A percentile compares a stretch with the other conserved stretches of the same genome.
Evolutionary conservation across 306 rosid species (phyloP).

Genomic region (Sicyos edulis): DNA sequence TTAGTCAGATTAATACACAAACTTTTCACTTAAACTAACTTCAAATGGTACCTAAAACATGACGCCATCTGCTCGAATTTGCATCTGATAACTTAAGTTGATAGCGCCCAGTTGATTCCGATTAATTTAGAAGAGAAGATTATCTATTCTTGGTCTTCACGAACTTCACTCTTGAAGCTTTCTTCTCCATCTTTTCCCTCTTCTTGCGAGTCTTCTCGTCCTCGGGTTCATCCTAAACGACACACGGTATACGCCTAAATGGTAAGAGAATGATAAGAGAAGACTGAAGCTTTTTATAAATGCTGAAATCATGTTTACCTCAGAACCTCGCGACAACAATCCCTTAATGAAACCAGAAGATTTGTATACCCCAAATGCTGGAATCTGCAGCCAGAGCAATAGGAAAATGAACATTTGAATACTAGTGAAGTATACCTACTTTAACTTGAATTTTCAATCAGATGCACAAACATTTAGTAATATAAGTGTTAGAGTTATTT

Average conservation of each 20-base stretch:
- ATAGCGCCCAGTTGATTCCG: background rate
- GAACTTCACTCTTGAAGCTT: conserved; percentile 70
- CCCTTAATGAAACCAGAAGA: conserved; percentile 69
- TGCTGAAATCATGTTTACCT: conserved; percentile 34
- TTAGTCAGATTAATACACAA: conserved; percentile 12
- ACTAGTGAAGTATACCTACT: background rate
- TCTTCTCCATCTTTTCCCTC: conserved; percentile 93
- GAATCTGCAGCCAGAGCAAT: conserved; percentile 48
- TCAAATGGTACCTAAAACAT: background rate
- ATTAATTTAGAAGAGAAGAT: conserved; percentile 2
- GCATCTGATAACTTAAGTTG: conserved; percentile 7
- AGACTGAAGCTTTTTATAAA: background rate
- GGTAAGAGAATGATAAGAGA: conserved; percentile 7
- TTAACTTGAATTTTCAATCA: background rate
- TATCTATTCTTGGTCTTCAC: conserved; percentile 67
- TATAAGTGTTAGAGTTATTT: background rate
- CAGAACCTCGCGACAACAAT: conserved; percentile 57
- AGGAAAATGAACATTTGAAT: conserved; percentile 12
- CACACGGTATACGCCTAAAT: conserved; percentile 10
- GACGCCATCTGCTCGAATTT: background rate
- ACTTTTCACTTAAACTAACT: background rate
- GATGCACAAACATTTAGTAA: background rate
- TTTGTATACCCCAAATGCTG: conserved; percentile 78
- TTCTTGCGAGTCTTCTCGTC: conserved; percentile 90
- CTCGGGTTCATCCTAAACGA: conserved; percentile 56